Percentiles rank a stretch among this genome's conserved stretches.
phyloP scores from a whole-genome alignment of 768 basidiomycete species.

The Mycena pura region DNA sequence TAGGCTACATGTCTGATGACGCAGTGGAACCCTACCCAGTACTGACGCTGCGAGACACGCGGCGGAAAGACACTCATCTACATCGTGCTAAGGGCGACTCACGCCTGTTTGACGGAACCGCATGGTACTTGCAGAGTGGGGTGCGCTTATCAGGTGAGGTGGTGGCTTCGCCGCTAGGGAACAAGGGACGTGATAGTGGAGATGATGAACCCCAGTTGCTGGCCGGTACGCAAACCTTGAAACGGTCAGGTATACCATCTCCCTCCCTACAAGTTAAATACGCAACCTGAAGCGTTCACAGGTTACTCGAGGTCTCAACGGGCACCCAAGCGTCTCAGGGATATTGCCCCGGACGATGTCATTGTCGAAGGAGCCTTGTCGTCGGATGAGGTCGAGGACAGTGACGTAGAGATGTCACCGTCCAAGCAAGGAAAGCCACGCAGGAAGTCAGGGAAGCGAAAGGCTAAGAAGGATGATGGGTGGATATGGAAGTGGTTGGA shows the following conservation, averaged over 20 bases:
- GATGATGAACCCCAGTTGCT: slow-evolving; percentile 1
- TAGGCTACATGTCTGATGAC: slow-evolving; percentile 9
- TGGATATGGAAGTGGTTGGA: slow-evolving; percentile 23
- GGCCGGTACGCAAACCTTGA: slow-evolving; percentile 12
- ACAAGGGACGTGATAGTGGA: neutral
- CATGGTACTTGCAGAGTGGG: slow-evolving; percentile 19
- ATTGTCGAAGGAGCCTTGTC: neutral
- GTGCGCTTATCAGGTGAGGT: neutral
- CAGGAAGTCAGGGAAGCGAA: neutral
- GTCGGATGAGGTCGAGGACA: slow-evolving; percentile 5
- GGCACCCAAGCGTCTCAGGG: slow-evolving; percentile 5
- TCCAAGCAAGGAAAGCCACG: neutral
- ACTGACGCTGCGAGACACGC: slow-evolving; percentile 5
- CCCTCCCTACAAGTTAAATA: neutral
- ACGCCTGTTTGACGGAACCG: slow-evolving; percentile 15
- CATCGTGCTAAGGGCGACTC: slow-evolving; percentile 19
- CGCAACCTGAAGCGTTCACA: neutral
- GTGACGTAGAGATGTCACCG: neutral
- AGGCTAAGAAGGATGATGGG: slow-evolving; percentile 8
- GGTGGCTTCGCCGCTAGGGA: neutral
- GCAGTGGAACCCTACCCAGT: slow-evolving; percentile 4
- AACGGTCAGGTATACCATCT: neutral
- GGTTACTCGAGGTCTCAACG: neutral
- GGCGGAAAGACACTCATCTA: slow-evolving; percentile 20
- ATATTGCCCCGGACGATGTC: slow-evolving; percentile 7